Evolutionary conservation across 2,329 filamentous ascomycete species (phyloP).

Genomic region (Sclerotinia nivalis): DNA sequence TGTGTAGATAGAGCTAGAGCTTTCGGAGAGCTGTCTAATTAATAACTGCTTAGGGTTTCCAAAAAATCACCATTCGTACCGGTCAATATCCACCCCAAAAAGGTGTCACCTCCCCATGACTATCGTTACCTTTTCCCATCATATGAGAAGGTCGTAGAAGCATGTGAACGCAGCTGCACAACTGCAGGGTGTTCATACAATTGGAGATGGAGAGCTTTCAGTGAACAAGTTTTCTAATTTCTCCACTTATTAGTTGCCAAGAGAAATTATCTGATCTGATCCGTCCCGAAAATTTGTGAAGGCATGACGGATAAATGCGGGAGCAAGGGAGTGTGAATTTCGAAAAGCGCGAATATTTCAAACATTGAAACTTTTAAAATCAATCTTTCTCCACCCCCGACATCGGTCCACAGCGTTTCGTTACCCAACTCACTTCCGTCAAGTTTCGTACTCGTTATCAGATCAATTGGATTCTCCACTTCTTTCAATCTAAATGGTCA

Average conservation of each 20-base stretch:
- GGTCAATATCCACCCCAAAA: not conserved
- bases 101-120: not conserved
- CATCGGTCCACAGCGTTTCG: conserved; percentile 13
- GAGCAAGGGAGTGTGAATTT: not conserved
- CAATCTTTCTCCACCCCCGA: conserved; percentile 11
- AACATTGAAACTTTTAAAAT: not conserved
- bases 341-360: not conserved
- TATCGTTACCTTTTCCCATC: not conserved
- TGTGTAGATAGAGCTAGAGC: not conserved
- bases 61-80: not conserved
- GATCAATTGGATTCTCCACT: conserved; percentile 1
- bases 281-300: conserved; percentile 6
- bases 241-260: conserved; percentile 15
- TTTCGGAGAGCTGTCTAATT: not conserved
- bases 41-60: not conserved
- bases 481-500: not conserved
- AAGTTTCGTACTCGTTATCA: conserved; percentile 17
- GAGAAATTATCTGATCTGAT: conserved; percentile 25
- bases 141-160: not conserved
- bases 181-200: not conserved
- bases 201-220: not conserved
- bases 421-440: no score
- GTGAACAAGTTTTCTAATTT: not conserved
- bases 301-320: conserved; percentile 7
- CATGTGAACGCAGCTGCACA: not conserved